Conservation (phyloP, 768 basidiomycete genomes). For the Hemileccinum rubropunctum region DNA sequence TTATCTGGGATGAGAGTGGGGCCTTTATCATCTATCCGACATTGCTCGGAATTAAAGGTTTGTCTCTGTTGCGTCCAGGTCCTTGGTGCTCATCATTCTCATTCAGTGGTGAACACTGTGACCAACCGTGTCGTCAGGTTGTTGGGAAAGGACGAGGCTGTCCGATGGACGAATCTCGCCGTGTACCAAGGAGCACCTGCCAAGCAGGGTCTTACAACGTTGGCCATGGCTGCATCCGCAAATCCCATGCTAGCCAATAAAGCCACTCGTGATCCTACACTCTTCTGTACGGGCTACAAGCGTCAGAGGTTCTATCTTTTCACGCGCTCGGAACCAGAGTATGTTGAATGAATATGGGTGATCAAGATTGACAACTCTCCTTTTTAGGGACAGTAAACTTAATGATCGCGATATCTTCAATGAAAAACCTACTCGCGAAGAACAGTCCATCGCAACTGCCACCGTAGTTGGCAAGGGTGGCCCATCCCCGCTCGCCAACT, state of each 20-base stretch:
- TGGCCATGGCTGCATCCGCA: slow-evolving; percentile 93
- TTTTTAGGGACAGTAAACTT: slow-evolving; percentile 71
- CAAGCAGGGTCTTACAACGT: slow-evolving; percentile 80
- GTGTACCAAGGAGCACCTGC: slow-evolving; percentile 93
- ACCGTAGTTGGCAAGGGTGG: slow-evolving; percentile 47
- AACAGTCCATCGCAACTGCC: slow-evolving; percentile 80
- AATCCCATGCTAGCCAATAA: slow-evolving; percentile 93
- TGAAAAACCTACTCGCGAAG: slow-evolving; percentile 94
- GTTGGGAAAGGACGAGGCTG: slow-evolving; percentile 90
- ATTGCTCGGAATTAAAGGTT: slow-evolving; percentile 93
- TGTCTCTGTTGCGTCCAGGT: slow-evolving; percentile 11
- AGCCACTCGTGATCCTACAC: slow-evolving; percentile 80
- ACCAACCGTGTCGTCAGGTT: slow-evolving; percentile 90
- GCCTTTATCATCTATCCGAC: slow-evolving; percentile 94
- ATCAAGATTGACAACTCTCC: background rate
- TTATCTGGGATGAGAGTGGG: slow-evolving; percentile 97
- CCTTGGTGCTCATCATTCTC: background rate
- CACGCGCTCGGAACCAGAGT: slow-evolving; percentile 89
- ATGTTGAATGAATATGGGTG: slow-evolving; percentile 32
- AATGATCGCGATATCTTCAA: slow-evolving; percentile 97
- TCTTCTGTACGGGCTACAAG: slow-evolving; percentile 93
- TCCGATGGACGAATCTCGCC: slow-evolving; percentile 83
- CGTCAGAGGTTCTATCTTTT: slow-evolving; percentile 93
- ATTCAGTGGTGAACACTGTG: slow-evolving; percentile 85
- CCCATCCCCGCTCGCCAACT: slow-evolving; percentile 70